Conservation (phyloP, 306 rosid genomes). For the Begonia masoniana region DNA sequence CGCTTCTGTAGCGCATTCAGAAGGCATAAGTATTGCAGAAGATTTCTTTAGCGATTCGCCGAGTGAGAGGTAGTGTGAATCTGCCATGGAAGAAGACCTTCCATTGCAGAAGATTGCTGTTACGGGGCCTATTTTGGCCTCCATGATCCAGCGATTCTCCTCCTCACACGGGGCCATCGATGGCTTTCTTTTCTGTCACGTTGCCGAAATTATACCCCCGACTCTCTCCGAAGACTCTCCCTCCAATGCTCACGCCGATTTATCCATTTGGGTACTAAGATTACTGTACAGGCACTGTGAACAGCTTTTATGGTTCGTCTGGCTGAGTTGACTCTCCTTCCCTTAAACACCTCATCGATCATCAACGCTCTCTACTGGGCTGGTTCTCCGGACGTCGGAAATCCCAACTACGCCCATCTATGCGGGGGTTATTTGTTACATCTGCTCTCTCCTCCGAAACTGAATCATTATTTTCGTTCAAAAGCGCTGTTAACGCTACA, state of each 20-base stretch:
- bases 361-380: slow-evolving; percentile 39
- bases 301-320: slow-evolving; percentile 38
- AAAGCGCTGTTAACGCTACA: slow-evolving; percentile 14
- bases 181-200: slow-evolving; percentile 75
- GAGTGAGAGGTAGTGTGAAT: background rate
- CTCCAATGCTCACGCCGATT: slow-evolving; percentile 4
- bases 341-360: slow-evolving; percentile 29
- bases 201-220: slow-evolving; percentile 23
- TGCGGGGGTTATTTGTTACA: slow-evolving; percentile 53
- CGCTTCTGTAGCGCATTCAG: too few relatives aligned
- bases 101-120: slow-evolving; percentile 56
- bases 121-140: slow-evolving; percentile 72
- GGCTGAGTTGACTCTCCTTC: slow-evolving; percentile 26
- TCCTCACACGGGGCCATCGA: slow-evolving; percentile 39
- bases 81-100: slow-evolving; percentile 43
- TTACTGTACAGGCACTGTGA: slow-evolving; percentile 43
- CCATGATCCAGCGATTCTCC: slow-evolving; percentile 70
- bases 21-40: too few relatives aligned
- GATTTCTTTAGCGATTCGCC: too few relatives aligned
- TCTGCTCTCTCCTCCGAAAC: slow-evolving; percentile 34
- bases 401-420: slow-evolving; percentile 64
- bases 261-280: slow-evolving; percentile 38
- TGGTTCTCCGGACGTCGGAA: slow-evolving; percentile 76
- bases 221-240: slow-evolving; percentile 26
- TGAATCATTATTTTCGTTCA: slow-evolving; percentile 21